phyloP scores from a whole-genome alignment of 2,329 filamentous ascomycete genomes.

The Chaetomiaceae sp. region DNA sequence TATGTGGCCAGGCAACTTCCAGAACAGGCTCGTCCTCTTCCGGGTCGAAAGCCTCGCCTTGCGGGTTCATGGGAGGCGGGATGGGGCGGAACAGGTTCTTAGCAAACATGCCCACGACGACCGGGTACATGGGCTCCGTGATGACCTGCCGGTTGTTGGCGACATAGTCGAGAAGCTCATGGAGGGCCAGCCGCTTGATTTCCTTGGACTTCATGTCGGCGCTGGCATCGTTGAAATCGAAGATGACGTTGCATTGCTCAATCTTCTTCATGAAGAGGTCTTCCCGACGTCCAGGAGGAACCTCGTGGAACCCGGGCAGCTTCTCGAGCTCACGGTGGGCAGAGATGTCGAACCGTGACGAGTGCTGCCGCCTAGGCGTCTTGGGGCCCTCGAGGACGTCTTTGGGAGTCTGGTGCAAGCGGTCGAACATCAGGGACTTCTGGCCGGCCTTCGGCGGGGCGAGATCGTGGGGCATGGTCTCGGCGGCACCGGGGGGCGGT shows the following conservation, averaged over 20 bases:
- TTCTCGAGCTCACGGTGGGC: slow-evolving; percentile 96
- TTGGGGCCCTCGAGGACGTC: slow-evolving; percentile 93
- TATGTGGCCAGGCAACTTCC: slow-evolving; percentile 98
- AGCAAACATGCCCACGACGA: slow-evolving; percentile 97
- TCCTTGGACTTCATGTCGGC: slow-evolving; percentile 99
- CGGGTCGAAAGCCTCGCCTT: slow-evolving; percentile 96
- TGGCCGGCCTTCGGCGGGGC: slow-evolving; percentile 87
- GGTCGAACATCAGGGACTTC: slow-evolving; percentile 85
- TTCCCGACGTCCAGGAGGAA: slow-evolving; percentile 87
- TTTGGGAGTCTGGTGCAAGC: slow-evolving; percentile 88
- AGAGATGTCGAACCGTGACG: slow-evolving; percentile 95
- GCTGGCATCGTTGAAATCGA: slow-evolving; percentile 98
- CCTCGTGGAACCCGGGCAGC: slow-evolving; percentile 94
- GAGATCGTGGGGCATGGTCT: slow-evolving; percentile 97
- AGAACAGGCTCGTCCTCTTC: slow-evolving; percentile 98
- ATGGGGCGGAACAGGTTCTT: slow-evolving; percentile 98
- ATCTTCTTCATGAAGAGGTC: slow-evolving; percentile 99
- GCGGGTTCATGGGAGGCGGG: slow-evolving; percentile 92
- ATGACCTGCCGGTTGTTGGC: slow-evolving; percentile 98
- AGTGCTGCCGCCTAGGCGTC: slow-evolving; percentile 94
- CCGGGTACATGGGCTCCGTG: slow-evolving; percentile 97
- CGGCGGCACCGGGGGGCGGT: slow-evolving; percentile 85
- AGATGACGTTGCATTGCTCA: slow-evolving; percentile 99
- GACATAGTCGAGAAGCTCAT: slow-evolving; percentile 95
- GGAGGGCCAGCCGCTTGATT: slow-evolving; percentile 93